Percentiles rank a stretch among this genome's conserved stretches.
Evolutionary conservation across 2,329 filamentous ascomycete genomes (phyloP).

Genomic region (Tolypocladium amazonense): DNA sequence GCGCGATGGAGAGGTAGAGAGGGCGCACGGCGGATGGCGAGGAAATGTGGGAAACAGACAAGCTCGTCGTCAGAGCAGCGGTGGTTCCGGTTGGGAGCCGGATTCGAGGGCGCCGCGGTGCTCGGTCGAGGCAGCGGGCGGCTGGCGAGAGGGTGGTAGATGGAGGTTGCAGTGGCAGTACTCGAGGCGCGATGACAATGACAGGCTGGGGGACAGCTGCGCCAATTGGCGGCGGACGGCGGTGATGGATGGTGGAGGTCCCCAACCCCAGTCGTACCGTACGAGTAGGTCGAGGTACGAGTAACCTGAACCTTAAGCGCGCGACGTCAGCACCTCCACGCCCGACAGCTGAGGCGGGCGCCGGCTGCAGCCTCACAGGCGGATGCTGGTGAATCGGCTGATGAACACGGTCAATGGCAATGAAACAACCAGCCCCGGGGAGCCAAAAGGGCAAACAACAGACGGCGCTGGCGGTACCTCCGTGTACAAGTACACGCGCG

Average conservation of each 20-base stretch:
- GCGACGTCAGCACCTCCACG: neutral
- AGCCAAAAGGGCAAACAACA: neutral
- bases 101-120: neutral
- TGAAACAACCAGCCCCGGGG: neutral
- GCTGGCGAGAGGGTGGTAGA: neutral
- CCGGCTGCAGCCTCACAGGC: neutral
- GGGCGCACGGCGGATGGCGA: neutral
- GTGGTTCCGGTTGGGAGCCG: neutral
- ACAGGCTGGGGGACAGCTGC: constrained; percentile 7
- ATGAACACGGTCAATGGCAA: neutral
- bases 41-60: neutral
- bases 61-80: neutral
- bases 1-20: neutral
- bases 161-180: constrained; percentile 4
- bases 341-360: neutral
- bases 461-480: neutral
- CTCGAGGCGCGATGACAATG: constrained; percentile 3
- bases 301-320: neutral
- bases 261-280: neutral
- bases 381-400: neutral
- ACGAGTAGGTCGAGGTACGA: too few relatives aligned
- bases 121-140: neutral
- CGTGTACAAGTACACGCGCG: neutral
- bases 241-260: constrained; percentile 3
- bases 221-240: constrained; percentile 6